Evolutionary conservation across 2,329 filamentous ascomycete genomes (phyloP), one percentile per base, ranked within the genome.

Genomic region (Diplodia mutila): DNA sequence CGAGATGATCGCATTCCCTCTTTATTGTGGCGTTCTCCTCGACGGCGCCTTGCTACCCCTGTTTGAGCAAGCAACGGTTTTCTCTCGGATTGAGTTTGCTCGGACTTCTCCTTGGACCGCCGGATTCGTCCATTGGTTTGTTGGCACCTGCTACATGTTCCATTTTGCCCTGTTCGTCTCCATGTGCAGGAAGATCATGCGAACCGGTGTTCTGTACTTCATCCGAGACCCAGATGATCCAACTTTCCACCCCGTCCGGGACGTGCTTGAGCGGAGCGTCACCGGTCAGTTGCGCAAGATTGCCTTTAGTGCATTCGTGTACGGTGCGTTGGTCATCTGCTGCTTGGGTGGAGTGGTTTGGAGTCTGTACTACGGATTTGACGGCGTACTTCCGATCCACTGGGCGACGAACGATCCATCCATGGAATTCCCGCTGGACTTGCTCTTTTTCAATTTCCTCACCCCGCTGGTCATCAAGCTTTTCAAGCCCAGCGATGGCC

Each of bases 141-240:
- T 97, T 67, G 95, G 95, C 59, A 99, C 95, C 3, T 97, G 94
- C 70, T 99, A 99, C 80, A 99, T 99, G 96, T 99, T 99, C 81
- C 95, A 99, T 77, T 99, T 99, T 77, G 95, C 95, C 5, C 86
- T 99, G 3, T 99, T 99, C 76, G 95, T 99, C 21, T 96, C 94
- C 67, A 98, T 99, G 94, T 99, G 95, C 80, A 90, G 95, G 70
- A 97, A 97, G 82, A 97, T 98, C 68, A 92, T 99, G 90, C 90
- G 95, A 70, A 93, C 89, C 72, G 95, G 95, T 63, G 95, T 99
- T 49, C 84, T 99, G 68, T 98, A 97, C 82, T 99, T 99, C 78
- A 99, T 99, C 73, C 89, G 95, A 70, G 96, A 99, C 78, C 95
- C 95, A 7, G 96, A 99, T 78, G 95, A 99, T 78, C 95, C 96